A percentile compares a stretch with the other conserved stretches of the same genome.
These are phyloP conservation scores for Thamnidium elegans DNA, from an alignment of 192 early-diverging fungal species.

Conservation along the genomic window DNA sequence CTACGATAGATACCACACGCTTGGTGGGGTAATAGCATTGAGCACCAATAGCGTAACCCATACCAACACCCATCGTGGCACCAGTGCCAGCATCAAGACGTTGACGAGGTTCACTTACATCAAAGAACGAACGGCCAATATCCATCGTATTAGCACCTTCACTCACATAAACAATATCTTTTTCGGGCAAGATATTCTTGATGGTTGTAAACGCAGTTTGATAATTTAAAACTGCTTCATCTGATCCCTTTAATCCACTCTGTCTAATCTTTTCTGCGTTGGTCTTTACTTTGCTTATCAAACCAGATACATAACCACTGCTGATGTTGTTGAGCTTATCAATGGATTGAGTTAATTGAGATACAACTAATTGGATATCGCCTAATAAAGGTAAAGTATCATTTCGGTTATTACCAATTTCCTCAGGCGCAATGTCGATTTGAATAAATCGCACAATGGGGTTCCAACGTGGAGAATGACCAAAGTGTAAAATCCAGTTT, in stretches of 20 bases:
- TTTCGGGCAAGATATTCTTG: constrained; percentile 49
- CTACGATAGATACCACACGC: constrained; percentile 64
- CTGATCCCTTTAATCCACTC: constrained; percentile 38
- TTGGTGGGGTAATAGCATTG: constrained; percentile 52
- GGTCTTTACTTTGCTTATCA: constrained; percentile 31
- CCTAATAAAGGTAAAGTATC: constrained; percentile 55
- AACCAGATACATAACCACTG: constrained; percentile 28
- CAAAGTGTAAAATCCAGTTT: constrained; percentile 80
- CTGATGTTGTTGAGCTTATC: neutral
- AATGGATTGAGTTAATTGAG: constrained; percentile 40
- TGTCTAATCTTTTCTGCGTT: constrained; percentile 45
- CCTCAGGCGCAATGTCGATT: constrained; percentile 65
- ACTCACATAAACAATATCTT: constrained; percentile 57
- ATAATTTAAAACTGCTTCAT: constrained; percentile 58
- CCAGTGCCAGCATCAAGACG: constrained; percentile 72
- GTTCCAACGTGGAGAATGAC: constrained; percentile 51
- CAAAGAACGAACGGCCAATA: constrained; percentile 70
- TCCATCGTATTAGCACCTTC: constrained; percentile 84
- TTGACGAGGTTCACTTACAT: constrained; percentile 56
- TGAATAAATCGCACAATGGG: constrained; percentile 64
- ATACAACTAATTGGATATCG: constrained; percentile 54
- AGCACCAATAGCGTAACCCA: constrained; percentile 70
- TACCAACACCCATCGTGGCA: constrained; percentile 80
- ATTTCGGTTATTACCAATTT: constrained; percentile 55
- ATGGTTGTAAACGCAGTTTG: constrained; percentile 68